Evolutionary conservation across 352 stramenopile species (phyloP), one percentile per base, ranked within the genome.

Genomic region (Phytophthora europaea): DNA sequence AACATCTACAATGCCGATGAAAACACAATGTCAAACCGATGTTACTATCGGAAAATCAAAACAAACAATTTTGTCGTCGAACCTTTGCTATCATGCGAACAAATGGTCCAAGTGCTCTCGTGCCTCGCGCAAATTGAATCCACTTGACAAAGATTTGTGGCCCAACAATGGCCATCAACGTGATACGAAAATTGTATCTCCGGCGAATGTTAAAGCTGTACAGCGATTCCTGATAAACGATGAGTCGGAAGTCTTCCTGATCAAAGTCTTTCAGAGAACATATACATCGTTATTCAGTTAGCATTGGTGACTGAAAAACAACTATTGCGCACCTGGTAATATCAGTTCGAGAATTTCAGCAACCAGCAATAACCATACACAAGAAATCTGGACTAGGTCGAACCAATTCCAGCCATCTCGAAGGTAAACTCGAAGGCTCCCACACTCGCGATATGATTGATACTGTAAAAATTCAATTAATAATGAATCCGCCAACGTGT

Each of bases 81-180:
- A 93, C 88, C 81, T 94, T 94, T 64, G 89, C 92, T 57, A 95
- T 93, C 88, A 95, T 95, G 13, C 87, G 88, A 56, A 94, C 88
- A 70, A 95, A 95, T 5, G 87, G 88, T 0, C 88, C 88, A 10
- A 95, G 74, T 6, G 75, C 79, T 50, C 80, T 69, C 33, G 88
- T 94, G 23, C 87, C 87, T 54, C 89, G 82, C 9, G 85, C 86
- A 68, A 94, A 94, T 59, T 91, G 87, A 61, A 95, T 91, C 85
- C 88, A 95, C 9, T 88, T 88, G 45, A 95, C 80, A 61, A 94
- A 94, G 18, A 95, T 89, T 62, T 93, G 84, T 10, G 85, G 87
- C 0, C 85, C 88, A 15, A 93, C 83, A 45, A 94, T 93, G 67
- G 81, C 89, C 85, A 94, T 92, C 15, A 95, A 61, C 18, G 86